A percentile compares a stretch with the other conserved stretches of the same genome.
Conservation (phyloP, 1,139 yeast genomes). For the Hyphopichia pseudoburtonii region DNA sequence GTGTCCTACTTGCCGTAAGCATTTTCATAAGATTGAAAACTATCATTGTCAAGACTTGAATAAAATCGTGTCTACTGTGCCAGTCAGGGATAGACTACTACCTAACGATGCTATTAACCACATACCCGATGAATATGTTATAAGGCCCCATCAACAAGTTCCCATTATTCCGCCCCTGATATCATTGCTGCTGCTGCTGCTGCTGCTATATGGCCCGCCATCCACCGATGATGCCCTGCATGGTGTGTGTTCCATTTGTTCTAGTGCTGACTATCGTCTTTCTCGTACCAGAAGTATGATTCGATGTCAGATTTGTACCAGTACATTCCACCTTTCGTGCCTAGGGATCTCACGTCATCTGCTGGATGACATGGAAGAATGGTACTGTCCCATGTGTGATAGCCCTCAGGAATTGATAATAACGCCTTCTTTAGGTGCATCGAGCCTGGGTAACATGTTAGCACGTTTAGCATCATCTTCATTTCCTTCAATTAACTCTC, state of each 20-base stretch:
- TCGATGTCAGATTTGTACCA: constrained; percentile 34
- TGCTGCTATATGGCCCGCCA: neutral
- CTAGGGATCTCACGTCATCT: constrained; percentile 21
- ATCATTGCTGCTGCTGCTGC: neutral
- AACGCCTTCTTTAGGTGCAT: neutral
- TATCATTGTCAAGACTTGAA: constrained; percentile 10
- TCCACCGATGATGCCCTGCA: constrained; percentile 3
- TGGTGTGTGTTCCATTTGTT: constrained; percentile 36
- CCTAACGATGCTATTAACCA: constrained; percentile 39
- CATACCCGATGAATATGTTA: constrained; percentile 40
- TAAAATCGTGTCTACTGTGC: constrained; percentile 11
- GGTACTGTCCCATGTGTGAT: constrained; percentile 51
- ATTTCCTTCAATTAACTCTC: neutral
- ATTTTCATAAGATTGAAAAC: constrained; percentile 29
- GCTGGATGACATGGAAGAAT: constrained; percentile 10
- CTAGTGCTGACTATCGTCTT: constrained; percentile 31
- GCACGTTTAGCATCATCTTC: neutral
- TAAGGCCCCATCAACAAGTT: constrained; percentile 11
- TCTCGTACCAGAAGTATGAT: constrained; percentile 21
- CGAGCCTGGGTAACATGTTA: neutral
- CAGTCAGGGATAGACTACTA: constrained; percentile 32
- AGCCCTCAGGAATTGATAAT: constrained; percentile 27
- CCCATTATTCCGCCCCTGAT: neutral
- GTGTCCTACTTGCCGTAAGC: constrained; percentile 53
- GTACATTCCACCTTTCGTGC: constrained; percentile 37